Evolutionary conservation across 2,329 filamentous ascomycete species (phyloP).

Genomic region (Pseudogymnoascus sp.): DNA sequence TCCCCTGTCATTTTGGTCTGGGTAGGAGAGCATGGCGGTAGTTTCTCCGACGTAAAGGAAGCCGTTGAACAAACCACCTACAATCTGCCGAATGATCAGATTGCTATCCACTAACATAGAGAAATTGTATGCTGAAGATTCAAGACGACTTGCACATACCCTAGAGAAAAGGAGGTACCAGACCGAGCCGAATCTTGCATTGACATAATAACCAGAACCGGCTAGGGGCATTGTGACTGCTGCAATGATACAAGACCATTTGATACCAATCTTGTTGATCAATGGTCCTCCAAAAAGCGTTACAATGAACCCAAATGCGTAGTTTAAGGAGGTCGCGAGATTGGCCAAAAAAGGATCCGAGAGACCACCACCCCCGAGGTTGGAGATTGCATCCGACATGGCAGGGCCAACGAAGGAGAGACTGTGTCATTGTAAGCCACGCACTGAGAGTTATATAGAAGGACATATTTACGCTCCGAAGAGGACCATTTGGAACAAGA

Average conservation of each 20-base stretch:
- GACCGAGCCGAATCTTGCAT: slow-evolving; percentile 22
- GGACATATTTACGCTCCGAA: too few species aligned
- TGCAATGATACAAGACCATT: slow-evolving; percentile 30
- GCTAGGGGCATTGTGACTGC: slow-evolving; percentile 28
- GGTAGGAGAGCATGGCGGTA: slow-evolving; percentile 31
- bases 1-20: slow-evolving; percentile 26
- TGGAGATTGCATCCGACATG: slow-evolving; percentile 16
- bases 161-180: slow-evolving; percentile 27
- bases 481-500: too few species aligned
- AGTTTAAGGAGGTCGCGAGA: slow-evolving; percentile 13
- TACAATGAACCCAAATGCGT: slow-evolving; percentile 11
- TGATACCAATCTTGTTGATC: slow-evolving; percentile 33
- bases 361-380: slow-evolving; percentile 15
- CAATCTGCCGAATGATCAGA: slow-evolving; percentile 12
- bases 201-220: slow-evolving; percentile 29
- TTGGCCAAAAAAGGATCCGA: slow-evolving; percentile 14
- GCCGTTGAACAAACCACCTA: slow-evolving; percentile 16
- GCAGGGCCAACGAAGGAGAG: slow-evolving; percentile 17
- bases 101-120: too few species aligned
- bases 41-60: slow-evolving; percentile 30
- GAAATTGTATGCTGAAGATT: too few species aligned
- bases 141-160: background rate
- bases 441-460: too few species aligned
- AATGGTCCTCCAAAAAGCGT: slow-evolving; percentile 28
- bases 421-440: background rate